Evolutionary conservation across 2,329 filamentous ascomycete species (phyloP).

Genomic region (Immersiporthe knoxdaviesiana): DNA sequence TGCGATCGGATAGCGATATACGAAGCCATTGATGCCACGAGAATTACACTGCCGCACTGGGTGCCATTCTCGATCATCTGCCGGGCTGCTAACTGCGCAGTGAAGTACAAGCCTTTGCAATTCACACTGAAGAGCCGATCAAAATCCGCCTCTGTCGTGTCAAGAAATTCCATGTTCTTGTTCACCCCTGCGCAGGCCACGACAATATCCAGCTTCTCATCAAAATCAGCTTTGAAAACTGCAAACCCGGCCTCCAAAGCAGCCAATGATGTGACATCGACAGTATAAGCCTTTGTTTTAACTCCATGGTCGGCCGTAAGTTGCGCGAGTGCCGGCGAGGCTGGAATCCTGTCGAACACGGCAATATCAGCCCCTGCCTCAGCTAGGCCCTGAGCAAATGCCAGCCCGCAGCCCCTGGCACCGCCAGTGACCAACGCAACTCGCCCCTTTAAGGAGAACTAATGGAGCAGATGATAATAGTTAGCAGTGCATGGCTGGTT

Average conservation of each 20-base stretch:
- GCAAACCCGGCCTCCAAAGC: slow-evolving; percentile 39
- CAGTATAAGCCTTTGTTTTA: slow-evolving; percentile 45
- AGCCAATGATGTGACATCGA: slow-evolving; percentile 42
- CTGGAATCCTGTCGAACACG: slow-evolving; percentile 51
- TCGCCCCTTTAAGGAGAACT: slow-evolving; percentile 54
- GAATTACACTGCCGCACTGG: slow-evolving; percentile 54
- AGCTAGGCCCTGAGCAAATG: slow-evolving; percentile 49
- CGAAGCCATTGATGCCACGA: slow-evolving; percentile 57
- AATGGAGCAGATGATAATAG: neutral
- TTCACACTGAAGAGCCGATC: slow-evolving; percentile 48
- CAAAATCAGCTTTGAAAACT: slow-evolving; percentile 38
- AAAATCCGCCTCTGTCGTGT: slow-evolving; percentile 47
- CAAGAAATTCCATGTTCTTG: slow-evolving; percentile 47
- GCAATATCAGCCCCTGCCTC: slow-evolving; percentile 51
- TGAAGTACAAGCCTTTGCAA: slow-evolving; percentile 48
- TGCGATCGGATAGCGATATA: slow-evolving; percentile 55
- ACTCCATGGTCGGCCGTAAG: slow-evolving; percentile 47
- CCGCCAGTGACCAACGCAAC: slow-evolving; percentile 52
- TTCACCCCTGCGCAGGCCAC: slow-evolving; percentile 51
- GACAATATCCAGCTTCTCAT: slow-evolving; percentile 45
- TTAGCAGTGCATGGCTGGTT: neutral
- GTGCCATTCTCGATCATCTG: slow-evolving; percentile 56
- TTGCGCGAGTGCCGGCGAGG: slow-evolving; percentile 42
- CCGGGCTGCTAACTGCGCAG: slow-evolving; percentile 51
- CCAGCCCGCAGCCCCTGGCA: slow-evolving; percentile 49